Base-by-base conservation (phyloP, 192 early-diverging fungal genomes). In the Linnemannia zychae region DNA sequence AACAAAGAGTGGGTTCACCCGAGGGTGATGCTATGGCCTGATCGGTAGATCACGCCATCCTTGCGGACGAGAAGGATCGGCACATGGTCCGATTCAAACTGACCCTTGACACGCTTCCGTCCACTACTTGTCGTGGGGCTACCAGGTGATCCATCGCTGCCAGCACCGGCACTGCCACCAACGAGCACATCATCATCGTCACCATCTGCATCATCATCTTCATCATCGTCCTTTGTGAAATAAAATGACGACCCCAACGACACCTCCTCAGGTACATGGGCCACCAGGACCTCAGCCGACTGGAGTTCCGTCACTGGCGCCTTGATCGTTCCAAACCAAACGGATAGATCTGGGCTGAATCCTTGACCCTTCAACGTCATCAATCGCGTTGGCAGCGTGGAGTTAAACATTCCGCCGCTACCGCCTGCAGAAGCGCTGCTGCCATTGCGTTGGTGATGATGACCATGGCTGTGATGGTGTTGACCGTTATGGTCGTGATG, bases 321-420 rank as follows among this genome's bases (percentile, higher is more conserved):
- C 71, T 91, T 90, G 57, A 90, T 80, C 67, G 93, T 93, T 44
- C 92, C 95, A 80, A 96, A 96, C 89, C 91, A 90, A 31, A 96
- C 93, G 5, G 89, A 91, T 79, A 96, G 84, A 74, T 95, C 93
- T 1, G 92, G 91, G 0, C 91, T 81, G 72, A 95, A 95, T 53
- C 94, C 94, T n/a, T 93, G 88, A 9, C 95, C 95, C 67, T 93
- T 90, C 40, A 96, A 80, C 38, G 89, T 91, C 69, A 96, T 88
- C 1, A 87, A 44, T 16, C 90, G 89, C 67, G 31, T 87, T 81
- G 73, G 89, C 86, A 74, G 88, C 88, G 52, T 89, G 12, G 77
- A 16, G 3, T 72, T 71, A 24, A 71, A 69, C 75, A 48, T 72
- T 12, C 74, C 68, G 50, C 82, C 86, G 65, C 84, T 84, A 74